Evolutionary conservation across 192 early-diverging fungal species (phyloP), one percentile per base, ranked within the genome.

Genomic region (Rhizophagus clarus): DNA sequence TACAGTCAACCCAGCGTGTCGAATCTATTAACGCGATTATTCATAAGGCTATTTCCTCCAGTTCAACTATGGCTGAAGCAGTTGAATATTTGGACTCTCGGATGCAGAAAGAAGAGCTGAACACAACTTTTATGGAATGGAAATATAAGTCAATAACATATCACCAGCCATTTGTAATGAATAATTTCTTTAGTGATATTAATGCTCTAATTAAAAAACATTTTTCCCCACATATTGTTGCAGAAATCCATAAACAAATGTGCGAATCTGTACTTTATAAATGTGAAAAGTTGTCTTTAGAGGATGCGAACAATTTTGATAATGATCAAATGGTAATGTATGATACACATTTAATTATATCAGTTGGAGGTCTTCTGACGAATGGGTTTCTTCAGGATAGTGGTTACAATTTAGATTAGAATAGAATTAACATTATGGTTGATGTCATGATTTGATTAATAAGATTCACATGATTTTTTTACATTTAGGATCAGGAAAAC

Each of bases 1-100:
- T 77, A 15, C 81, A 82, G 40, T 77, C 56, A 20, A 77, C 69
- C 4, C 81, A 82, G 31, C 28, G 40, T 24, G 75, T 82, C 17
- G 60, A 72, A 51, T 26, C 63, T 0, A 61, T 72, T 15, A 20
- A 81, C 24, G 10, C 49, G 6, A 40, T 72, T 22, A 60, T 71
- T 6, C 40, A 80, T 24, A 80, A 72, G 9, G 45, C 15, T 20
- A 29, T 69, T 63, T 63, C 61, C 26, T 63, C 11, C 12, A 63
- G 14, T 63, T 63, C 61, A n/a, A 63, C 61, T 63, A 63, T 63
- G n/a, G 22, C 26, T 63, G 61, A 63, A 26, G n/a, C 12, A 63
- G 61, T 26, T 24, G n/a, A 24, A 63, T 22, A 6, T 24, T 63
- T 63, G 22, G n/a, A 63, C 26, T 20, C 8, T 10, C 61, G 9